Evolutionary conservation across 176 grass and related monocot species (phyloP).

Genomic region (Pontederia crassipes): DNA sequence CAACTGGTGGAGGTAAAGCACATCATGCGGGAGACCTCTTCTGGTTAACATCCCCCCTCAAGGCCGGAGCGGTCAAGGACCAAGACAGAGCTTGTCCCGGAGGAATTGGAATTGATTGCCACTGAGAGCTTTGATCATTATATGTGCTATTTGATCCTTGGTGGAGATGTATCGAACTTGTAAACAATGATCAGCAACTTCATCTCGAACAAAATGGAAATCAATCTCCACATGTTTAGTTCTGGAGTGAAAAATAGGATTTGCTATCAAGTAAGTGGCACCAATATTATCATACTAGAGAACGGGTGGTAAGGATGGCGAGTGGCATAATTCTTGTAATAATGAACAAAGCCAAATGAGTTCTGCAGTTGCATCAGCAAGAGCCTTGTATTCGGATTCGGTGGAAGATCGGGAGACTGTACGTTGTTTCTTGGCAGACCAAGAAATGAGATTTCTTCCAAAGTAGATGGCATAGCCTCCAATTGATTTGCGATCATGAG

Average conservation of each 20-base stretch:
- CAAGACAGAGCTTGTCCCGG: too few species aligned
- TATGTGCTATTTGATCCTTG: too few species aligned
- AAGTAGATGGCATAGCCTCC: not conserved
- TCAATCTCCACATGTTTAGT: constrained; percentile 1
- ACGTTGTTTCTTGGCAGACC: too few species aligned
- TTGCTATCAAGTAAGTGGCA: not conserved
- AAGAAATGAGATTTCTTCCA: not conserved
- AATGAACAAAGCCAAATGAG: not conserved
- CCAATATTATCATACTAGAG: not conserved
- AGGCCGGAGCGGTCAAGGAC: too few species aligned
- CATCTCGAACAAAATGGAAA: not conserved
- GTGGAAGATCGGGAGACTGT: too few species aligned
- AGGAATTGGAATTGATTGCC: too few species aligned
- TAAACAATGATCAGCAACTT: too few species aligned
- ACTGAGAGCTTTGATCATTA: too few species aligned
- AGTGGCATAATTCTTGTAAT: not conserved
- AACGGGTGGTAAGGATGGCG: not conserved
- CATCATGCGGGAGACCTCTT: too few species aligned
- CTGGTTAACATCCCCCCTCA: too few species aligned
- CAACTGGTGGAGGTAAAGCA: too few species aligned
- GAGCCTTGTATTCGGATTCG: not conserved
- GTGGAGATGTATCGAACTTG: too few species aligned
- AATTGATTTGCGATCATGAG: not conserved
- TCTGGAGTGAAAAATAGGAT: not conserved
- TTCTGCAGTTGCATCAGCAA: not conserved